These are phyloP conservation scores for Pichia exigua DNA, from an alignment of 805 yeast species.

Conservation along the genomic window DNA sequence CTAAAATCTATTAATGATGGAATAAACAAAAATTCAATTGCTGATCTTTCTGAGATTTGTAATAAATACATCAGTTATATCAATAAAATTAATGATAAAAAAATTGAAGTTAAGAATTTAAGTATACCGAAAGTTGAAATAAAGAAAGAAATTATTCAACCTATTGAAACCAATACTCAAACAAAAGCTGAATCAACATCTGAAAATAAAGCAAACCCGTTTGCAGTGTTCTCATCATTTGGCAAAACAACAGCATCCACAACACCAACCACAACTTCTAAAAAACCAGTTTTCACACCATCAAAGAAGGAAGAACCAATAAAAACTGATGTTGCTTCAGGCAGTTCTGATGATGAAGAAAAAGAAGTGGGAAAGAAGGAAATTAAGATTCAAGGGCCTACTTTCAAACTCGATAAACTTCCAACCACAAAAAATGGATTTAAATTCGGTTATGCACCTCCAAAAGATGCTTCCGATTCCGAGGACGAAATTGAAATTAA, in stretches of 20 bases:
- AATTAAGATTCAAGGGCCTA: slow-evolving; percentile 64
- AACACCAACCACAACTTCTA: slow-evolving; percentile 3
- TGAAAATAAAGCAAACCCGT: slow-evolving; percentile 10
- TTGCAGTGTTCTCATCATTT: slow-evolving; percentile 8
- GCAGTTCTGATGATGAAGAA: slow-evolving; percentile 18
- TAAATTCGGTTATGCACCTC: slow-evolving; percentile 33
- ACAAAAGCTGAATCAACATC: not conserved
- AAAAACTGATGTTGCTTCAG: not conserved
- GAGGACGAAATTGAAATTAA: slow-evolving; percentile 60
- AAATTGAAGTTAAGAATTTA: slow-evolving; percentile 20
- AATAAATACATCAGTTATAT: slow-evolving; percentile 53
- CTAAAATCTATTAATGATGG: slow-evolving; percentile 38
- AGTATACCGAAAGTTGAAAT: slow-evolving; percentile 20
- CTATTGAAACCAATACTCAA: slow-evolving; percentile 5
- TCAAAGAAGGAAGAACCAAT: not conserved
- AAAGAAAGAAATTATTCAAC: slow-evolving; percentile 8
- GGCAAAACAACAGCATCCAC: not conserved
- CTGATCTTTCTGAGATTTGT: slow-evolving; percentile 47
- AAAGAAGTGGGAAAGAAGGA: slow-evolving; percentile 39
- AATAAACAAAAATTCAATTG: slow-evolving; percentile 38
- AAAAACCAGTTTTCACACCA: not conserved
- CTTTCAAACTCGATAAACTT: slow-evolving; percentile 40
- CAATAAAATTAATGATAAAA: slow-evolving; percentile 28
- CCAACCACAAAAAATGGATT: slow-evolving; percentile 47
- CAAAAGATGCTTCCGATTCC: slow-evolving; percentile 34